Conservation (phyloP, 2,329 filamentous ascomycete genomes). For the Chrysoporthe austroafricana region DNA sequence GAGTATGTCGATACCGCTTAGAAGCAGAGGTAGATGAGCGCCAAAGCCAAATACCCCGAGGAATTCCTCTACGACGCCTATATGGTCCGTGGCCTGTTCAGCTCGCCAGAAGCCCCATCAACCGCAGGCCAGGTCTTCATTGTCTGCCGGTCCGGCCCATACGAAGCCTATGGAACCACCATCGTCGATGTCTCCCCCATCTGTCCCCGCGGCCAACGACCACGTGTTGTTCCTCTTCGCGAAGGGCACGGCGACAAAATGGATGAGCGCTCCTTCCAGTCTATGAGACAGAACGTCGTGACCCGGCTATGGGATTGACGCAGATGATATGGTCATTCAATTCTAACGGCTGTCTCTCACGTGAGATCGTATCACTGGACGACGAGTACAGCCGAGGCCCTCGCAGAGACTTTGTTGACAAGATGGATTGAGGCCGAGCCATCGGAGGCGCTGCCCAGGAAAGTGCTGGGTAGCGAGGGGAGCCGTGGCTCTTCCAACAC, state of each 20-base stretch:
- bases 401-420: not conserved
- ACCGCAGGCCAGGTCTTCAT: not conserved
- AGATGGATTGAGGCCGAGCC: not conserved
- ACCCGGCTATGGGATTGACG: not conserved
- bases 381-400: slow-evolving; percentile 1
- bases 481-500: no score
- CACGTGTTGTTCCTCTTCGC: slow-evolving; percentile 7
- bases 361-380: not conserved
- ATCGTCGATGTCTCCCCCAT: slow-evolving; percentile 1
- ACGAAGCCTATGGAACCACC: not conserved
- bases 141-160: slow-evolving; percentile 4
- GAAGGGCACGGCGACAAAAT: not conserved
- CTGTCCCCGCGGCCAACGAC: slow-evolving; percentile 4
- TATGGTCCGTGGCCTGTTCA: not conserved
- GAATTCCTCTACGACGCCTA: not conserved
- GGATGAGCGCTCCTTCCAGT: not conserved
- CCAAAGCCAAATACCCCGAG: not conserved
- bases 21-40: slow-evolving; percentile 3
- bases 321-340: slow-evolving; percentile 6
- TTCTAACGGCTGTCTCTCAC: not conserved
- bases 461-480: not conserved
- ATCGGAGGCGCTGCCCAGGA: not conserved
- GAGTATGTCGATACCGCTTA: not conserved
- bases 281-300: not conserved
- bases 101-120: not conserved